phyloP scores from a whole-genome alignment of 2,329 filamentous ascomycete species.

The Ceratocystis papillata region DNA sequence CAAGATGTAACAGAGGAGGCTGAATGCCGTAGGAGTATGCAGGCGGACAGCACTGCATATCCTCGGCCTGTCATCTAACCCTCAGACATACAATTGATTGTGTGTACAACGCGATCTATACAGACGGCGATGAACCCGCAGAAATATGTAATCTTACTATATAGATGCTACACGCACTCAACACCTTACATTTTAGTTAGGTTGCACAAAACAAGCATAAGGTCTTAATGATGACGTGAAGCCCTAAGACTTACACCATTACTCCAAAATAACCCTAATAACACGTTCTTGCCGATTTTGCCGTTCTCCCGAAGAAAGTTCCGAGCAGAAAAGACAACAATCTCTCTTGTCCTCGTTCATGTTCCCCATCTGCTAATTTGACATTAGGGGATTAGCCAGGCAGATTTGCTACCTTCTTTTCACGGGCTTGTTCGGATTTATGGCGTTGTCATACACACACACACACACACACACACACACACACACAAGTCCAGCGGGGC shows the following conservation, averaged over 20 bases:
- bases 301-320: not conserved
- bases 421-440: not conserved
- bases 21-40: no score
- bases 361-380: no score
- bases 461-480: not conserved
- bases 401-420: not conserved
- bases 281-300: not conserved
- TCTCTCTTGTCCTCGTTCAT: not conserved
- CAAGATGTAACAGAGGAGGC: slow-evolving; percentile 1
- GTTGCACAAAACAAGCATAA: not conserved
- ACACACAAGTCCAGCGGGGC: not conserved
- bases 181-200: not conserved
- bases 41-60: no score
- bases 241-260: not conserved
- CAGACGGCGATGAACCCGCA: no score
- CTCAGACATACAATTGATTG: no score
- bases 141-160: no score
- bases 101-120: no score
- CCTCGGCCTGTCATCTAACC: no score
- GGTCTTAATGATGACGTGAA: not conserved
- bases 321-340: not conserved
- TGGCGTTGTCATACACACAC: not conserved
- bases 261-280: not conserved
- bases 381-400: no score
- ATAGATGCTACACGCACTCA: no score